Evolutionary conservation across 2,329 filamentous ascomycete genomes (phyloP).

Genomic region (Apiospora kogelbergensis): DNA sequence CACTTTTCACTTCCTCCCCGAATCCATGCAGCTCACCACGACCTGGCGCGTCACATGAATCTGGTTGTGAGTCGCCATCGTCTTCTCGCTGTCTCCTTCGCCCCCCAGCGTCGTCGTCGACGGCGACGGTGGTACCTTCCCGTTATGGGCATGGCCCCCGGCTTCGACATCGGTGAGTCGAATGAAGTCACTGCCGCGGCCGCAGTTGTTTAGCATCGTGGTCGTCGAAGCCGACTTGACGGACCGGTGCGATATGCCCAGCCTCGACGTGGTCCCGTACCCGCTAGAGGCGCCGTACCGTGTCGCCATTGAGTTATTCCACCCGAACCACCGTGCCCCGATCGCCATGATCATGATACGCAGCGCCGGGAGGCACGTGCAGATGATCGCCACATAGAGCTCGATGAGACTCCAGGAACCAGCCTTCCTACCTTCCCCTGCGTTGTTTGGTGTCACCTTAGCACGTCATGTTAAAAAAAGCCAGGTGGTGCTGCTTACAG

Average conservation of each 20-base stretch:
- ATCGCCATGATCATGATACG: constrained; percentile 22
- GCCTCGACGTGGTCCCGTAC: background rate
- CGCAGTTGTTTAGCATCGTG: background rate
- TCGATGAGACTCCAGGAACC: constrained; percentile 42
- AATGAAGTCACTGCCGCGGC: background rate
- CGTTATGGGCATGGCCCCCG: background rate
- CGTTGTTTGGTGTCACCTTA: constrained; percentile 17
- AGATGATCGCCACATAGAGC: constrained; percentile 41
- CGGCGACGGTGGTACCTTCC: background rate
- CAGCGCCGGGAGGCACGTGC: constrained; percentile 40
- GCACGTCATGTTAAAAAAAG: background rate
- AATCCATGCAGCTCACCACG: background rate
- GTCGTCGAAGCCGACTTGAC: background rate
- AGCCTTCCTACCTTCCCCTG: constrained; percentile 24
- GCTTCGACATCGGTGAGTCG: background rate
- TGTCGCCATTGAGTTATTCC: background rate
- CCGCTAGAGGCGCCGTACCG: background rate
- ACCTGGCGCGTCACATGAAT: background rate
- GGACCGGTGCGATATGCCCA: background rate
- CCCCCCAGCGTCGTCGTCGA: background rate
- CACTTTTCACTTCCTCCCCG: background rate
- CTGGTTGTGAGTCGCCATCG: background rate
- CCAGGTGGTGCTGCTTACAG: constrained; percentile 18
- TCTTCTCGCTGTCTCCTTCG: background rate
- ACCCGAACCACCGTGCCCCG: constrained; percentile 7